Percentiles rank a stretch among this genome's conserved stretches.
Conservation (phyloP, 1,284 basidiomycete genomes). For the Cryptococcus hybrid region DNA sequence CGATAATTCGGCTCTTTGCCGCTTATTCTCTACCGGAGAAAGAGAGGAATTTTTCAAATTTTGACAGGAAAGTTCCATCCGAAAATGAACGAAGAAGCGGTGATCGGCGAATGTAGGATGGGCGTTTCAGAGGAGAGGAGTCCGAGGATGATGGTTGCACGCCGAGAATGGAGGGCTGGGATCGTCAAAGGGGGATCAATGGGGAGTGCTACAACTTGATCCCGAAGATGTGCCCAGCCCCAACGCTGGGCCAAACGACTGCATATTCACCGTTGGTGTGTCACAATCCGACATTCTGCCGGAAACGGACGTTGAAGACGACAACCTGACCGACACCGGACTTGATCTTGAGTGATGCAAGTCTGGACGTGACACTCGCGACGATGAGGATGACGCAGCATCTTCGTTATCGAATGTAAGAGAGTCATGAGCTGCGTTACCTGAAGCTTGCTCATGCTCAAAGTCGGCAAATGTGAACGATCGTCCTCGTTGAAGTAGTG, state of each 20-base stretch:
- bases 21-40: neutral
- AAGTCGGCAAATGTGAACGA: constrained; percentile 37
- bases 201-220: neutral
- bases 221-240: too few relatives aligned
- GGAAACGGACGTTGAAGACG: too few relatives aligned
- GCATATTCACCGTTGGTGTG: too few relatives aligned
- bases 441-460: constrained; percentile 7
- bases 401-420: too few relatives aligned
- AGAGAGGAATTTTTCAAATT: neutral
- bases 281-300: too few relatives aligned
- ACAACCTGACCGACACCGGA: too few relatives aligned
- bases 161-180: neutral
- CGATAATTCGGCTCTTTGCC: neutral
- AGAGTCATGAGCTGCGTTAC: neutral
- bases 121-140: neutral
- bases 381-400: neutral
- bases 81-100: neutral
- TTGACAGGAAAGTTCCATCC: neutral
- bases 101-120: neutral
- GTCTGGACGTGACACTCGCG: too few relatives aligned
- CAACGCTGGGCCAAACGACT: too few relatives aligned
- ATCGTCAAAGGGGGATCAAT: constrained; percentile 8
- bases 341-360: too few relatives aligned
- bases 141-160: neutral
- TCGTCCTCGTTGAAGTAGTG: constrained; percentile 37